These are phyloP conservation scores for Cyclostephanos invisitatus DNA, from an alignment of 108 stramenopile species.

Conservation along the genomic window DNA sequence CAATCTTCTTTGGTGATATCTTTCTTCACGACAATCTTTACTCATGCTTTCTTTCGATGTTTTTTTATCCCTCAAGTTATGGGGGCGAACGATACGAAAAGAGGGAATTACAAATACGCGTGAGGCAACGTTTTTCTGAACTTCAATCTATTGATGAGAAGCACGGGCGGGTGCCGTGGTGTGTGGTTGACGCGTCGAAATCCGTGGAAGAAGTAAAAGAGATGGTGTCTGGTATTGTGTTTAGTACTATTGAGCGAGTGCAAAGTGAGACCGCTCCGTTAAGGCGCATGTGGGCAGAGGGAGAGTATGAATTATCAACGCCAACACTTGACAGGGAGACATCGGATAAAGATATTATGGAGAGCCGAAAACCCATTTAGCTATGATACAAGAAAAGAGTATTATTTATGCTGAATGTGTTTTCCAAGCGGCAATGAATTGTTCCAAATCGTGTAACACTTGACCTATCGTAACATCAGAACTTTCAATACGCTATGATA, in stretches of 20 bases:
- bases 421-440: neutral
- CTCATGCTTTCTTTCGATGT: constrained; percentile 16
- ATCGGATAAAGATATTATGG: neutral
- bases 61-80: constrained; percentile 47
- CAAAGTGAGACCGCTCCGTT: constrained; percentile 44
- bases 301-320: constrained; percentile 47
- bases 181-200: constrained; percentile 77
- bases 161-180: constrained; percentile 70
- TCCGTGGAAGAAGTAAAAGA: constrained; percentile 75
- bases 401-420: neutral
- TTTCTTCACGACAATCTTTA: constrained; percentile 25
- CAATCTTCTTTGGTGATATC: neutral
- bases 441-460: neutral
- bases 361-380: neutral
- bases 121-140: constrained; percentile 77
- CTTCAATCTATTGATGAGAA: constrained; percentile 66
- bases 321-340: neutral
- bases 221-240: constrained; percentile 65
- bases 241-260: constrained; percentile 57
- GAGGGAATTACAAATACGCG: constrained; percentile 79
- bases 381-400: neutral
- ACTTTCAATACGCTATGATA: neutral
- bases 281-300: constrained; percentile 58
- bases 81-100: constrained; percentile 91
- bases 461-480: neutral